phyloP scores from a whole-genome alignment of 495 filamentous ascomycete genomes.

The Pyrenula aspistea region DNA sequence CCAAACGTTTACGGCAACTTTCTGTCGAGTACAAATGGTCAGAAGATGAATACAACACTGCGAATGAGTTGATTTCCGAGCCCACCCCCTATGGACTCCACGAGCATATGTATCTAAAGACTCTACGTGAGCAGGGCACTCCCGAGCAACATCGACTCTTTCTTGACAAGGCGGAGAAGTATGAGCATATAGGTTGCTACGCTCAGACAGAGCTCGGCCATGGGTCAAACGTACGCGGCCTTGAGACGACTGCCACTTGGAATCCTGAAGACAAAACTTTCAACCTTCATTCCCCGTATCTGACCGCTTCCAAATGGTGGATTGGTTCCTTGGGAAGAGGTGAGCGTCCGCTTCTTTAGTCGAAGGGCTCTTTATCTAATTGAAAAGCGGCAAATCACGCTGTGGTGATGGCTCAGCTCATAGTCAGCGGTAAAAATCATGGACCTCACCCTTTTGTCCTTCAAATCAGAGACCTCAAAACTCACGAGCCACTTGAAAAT shows the following conservation, averaged over 20 bases:
- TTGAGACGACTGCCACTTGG: constrained; percentile 65
- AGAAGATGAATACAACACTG: constrained; percentile 44
- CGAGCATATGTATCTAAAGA: constrained; percentile 55
- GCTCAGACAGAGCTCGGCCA: constrained; percentile 69
- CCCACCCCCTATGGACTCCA: constrained; percentile 58
- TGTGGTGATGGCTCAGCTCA: constrained; percentile 61
- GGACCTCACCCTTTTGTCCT: constrained; percentile 70
- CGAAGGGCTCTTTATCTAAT: too few species aligned
- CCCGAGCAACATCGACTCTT: constrained; percentile 59
- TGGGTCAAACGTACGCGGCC: constrained; percentile 60
- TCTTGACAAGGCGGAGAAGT: constrained; percentile 48
- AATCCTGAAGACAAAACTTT: constrained; percentile 56
- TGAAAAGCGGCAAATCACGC: constrained; percentile 61
- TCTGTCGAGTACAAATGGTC: constrained; percentile 49
- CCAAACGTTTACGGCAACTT: constrained; percentile 54
- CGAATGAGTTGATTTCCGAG: constrained; percentile 52
- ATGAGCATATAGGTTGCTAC: constrained; percentile 63
- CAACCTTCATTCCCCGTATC: constrained; percentile 51
- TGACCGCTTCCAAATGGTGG: constrained; percentile 71
- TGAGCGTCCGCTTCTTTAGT: too few species aligned
- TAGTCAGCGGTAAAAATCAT: constrained; percentile 47
- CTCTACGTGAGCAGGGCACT: constrained; percentile 56
- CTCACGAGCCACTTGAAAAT: constrained; percentile 57
- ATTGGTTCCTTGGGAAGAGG: constrained; percentile 62
- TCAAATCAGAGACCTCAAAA: constrained; percentile 57